Evolutionary conservation across 805 yeast species (phyloP).

Genomic region (Schwanniomyces occidentalis): DNA sequence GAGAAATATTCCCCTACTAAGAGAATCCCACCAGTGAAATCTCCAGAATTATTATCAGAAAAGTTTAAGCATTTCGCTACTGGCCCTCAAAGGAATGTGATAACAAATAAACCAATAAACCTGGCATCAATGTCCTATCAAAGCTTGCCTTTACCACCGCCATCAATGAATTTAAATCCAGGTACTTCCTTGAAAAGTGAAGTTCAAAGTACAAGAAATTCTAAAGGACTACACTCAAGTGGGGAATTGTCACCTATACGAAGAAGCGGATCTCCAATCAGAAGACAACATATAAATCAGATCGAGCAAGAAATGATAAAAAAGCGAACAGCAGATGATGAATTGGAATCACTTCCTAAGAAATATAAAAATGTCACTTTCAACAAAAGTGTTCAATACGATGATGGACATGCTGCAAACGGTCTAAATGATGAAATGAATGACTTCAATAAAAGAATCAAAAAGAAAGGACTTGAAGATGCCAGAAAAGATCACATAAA

Average conservation of each 20-base stretch:
- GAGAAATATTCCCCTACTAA: slow-evolving; percentile 11
- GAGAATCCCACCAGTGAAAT: slow-evolving; percentile 5
- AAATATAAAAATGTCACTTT: slow-evolving; percentile 8
- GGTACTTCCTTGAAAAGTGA: no score
- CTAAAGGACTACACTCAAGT: not conserved
- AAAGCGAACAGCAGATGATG: slow-evolving; percentile 25
- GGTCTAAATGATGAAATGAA: not conserved
- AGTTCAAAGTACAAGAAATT: no score
- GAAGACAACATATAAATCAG: slow-evolving; percentile 29
- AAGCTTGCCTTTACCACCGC: no score
- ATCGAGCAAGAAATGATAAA: slow-evolving; percentile 20
- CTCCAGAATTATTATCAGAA: slow-evolving; percentile 3
- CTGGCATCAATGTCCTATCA: no score
- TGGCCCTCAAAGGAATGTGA: slow-evolving; percentile 4
- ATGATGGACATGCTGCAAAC: slow-evolving; percentile 5
- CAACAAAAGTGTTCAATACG: slow-evolving; percentile 7
- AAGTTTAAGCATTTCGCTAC: slow-evolving; percentile 8
- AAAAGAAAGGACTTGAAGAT: no score
- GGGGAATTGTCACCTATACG: slow-evolving; percentile 21
- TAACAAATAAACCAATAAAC: no score
- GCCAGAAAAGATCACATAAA: no score
- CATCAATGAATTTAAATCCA: no score
- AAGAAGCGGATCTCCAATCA: slow-evolving; percentile 36
- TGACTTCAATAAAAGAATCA: slow-evolving; percentile 1
- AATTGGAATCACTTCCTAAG: slow-evolving; percentile 2